A percentile compares a stretch with the other conserved stretches of the same genome.
Evolutionary conservation across 2,329 filamentous ascomycete species (phyloP).

Genomic region (Fusarium agapanthi): DNA sequence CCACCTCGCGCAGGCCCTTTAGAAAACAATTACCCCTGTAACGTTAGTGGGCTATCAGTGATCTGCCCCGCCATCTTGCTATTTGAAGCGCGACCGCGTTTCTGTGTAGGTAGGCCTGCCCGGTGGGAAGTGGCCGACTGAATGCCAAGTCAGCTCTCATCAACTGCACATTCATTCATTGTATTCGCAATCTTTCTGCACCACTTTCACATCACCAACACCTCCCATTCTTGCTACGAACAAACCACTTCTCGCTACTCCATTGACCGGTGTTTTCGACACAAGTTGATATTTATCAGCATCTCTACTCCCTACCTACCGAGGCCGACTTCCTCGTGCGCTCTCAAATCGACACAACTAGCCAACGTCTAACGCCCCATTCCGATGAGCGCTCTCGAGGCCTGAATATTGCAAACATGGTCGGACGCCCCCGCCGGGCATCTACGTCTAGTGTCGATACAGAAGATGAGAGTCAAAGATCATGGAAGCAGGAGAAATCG

Average conservation of each 20-base stretch:
- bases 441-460: slow-evolving; percentile 58
- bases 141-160: not conserved
- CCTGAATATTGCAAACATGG: slow-evolving; percentile 48
- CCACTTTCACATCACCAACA: not conserved
- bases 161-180: not conserved
- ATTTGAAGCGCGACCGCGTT: slow-evolving; percentile 28
- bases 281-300: not conserved
- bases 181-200: not conserved
- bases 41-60: slow-evolving; percentile 10
- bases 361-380: not conserved
- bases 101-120: not conserved
- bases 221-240: not conserved
- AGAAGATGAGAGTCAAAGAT: slow-evolving; percentile 49
- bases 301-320: not conserved
- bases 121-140: not conserved
- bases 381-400: slow-evolving; percentile 25
- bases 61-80: slow-evolving; percentile 29
- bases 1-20: not conserved
- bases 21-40: not conserved
- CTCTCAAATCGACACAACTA: not conserved
- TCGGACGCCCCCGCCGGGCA: slow-evolving; percentile 51
- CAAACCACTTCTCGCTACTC: not conserved
- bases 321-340: not conserved
- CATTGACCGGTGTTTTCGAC: not conserved
- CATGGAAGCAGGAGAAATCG: slow-evolving; percentile 48